These are phyloP conservation scores for Boletus coccyginus DNA, from an alignment of 768 basidiomycete species.

Conservation along the genomic window DNA sequence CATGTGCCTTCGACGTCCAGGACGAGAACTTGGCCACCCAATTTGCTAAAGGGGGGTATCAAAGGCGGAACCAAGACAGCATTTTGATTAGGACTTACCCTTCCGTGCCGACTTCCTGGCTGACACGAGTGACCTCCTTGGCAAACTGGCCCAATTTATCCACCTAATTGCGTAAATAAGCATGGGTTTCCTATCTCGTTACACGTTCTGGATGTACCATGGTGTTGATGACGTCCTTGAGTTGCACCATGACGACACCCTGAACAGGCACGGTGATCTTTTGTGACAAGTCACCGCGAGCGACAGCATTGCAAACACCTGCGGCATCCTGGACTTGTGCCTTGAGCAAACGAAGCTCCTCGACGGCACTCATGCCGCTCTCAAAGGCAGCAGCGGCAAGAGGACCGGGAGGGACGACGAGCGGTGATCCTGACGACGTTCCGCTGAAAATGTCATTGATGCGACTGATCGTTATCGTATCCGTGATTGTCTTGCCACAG, in stretches of 20 bases:
- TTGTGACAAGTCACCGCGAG: constrained; percentile 70
- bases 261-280: constrained; percentile 82
- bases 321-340: constrained; percentile 84
- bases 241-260: constrained; percentile 74
- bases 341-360: constrained; percentile 76
- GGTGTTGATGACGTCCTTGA: constrained; percentile 75
- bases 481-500: constrained; percentile 51
- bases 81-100: too few species aligned
- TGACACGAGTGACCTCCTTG: constrained; percentile 83
- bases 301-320: constrained; percentile 77
- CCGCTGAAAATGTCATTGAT: constrained; percentile 24
- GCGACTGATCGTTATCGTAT: constrained; percentile 37
- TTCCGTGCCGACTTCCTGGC: too few species aligned
- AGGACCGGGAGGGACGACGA: constrained; percentile 55
- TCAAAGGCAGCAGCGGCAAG: constrained; percentile 54
- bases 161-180: constrained; percentile 38
- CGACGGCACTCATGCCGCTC: constrained; percentile 63
- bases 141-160: constrained; percentile 84
- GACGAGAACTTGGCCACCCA: too few species aligned
- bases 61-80: too few species aligned
- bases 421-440: constrained; percentile 34
- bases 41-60: too few species aligned
- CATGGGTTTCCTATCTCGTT: neutral
- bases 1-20: too few species aligned
- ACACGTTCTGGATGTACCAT: constrained; percentile 40